Percentiles rank a stretch among this genome's conserved stretches.
phyloP scores from a whole-genome alignment of 495 filamentous ascomycete species.

The Hypoxylon cercidicola region DNA sequence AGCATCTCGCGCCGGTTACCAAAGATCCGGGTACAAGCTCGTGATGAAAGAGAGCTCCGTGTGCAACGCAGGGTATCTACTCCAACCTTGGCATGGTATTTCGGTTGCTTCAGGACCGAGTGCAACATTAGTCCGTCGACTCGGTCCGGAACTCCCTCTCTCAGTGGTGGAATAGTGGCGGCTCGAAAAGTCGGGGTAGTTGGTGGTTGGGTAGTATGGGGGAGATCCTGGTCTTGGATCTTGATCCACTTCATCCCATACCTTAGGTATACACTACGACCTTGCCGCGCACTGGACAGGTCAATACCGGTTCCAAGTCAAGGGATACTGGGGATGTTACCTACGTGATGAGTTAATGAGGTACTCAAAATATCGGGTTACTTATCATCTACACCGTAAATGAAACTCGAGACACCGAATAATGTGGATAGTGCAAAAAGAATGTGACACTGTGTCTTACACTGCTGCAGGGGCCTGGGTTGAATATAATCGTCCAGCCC shows the following conservation, averaged over 20 bases:
- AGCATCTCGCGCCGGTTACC: constrained; percentile 19
- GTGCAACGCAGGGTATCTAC: constrained; percentile 1
- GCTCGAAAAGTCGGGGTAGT: constrained; percentile 20
- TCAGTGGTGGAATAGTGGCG: constrained; percentile 34
- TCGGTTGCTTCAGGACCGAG: constrained; percentile 36
- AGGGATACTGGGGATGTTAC: no score
- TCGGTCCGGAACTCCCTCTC: constrained; percentile 14
- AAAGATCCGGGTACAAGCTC: constrained; percentile 26
- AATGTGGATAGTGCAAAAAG: no score
- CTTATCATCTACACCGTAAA: no score
- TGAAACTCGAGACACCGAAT: no score
- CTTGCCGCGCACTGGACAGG: not conserved
- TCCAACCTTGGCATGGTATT: constrained; percentile 9
- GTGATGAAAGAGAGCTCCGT: constrained; percentile 3
- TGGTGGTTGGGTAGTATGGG: no score
- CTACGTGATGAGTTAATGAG: no score
- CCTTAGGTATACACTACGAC: constrained; percentile 2
- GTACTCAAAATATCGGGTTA: no score
- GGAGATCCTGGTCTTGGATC: constrained; percentile 2
- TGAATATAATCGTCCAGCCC: no score
- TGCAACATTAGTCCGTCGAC: constrained; percentile 25
- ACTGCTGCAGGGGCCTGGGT: no score
- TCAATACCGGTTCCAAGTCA: no score
- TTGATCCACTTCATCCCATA: constrained; percentile 13
- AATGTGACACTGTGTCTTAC: no score